A percentile compares a stretch with the other conserved stretches of the same genome.
These are phyloP conservation scores for Coniochaeta sp. DNA, from an alignment of 2,329 filamentous ascomycete genomes.

Conservation along the genomic window DNA sequence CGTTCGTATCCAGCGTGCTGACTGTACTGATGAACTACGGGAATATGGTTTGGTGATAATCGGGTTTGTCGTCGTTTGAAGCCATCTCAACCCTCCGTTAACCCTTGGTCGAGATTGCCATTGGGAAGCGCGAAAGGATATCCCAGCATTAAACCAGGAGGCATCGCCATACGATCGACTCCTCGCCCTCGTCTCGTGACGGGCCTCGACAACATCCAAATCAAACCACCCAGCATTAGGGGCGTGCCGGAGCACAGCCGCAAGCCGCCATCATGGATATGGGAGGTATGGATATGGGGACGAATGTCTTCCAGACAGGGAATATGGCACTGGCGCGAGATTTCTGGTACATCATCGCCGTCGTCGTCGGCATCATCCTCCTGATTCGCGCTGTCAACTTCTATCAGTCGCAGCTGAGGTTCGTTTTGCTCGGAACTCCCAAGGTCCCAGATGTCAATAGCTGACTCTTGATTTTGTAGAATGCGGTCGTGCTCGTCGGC, in stretches of 20 bases:
- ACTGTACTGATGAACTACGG: background rate
- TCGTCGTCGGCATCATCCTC: conserved; percentile 34
- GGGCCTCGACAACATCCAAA: background rate
- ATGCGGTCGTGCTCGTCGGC: conserved; percentile 35
- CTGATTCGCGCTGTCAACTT: conserved; percentile 34
- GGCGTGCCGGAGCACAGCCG: background rate
- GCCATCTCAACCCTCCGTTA: background rate
- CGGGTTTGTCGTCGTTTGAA: background rate
- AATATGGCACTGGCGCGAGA: conserved; percentile 45
- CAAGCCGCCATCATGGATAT: conserved; percentile 11
- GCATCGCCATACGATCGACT: background rate
- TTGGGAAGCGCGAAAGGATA: background rate
- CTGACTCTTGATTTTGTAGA: background rate
- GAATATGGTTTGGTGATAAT: background rate
- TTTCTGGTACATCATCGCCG: conserved; percentile 54
- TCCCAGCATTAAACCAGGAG: background rate
- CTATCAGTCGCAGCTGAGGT: conserved; percentile 35
- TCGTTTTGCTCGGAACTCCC: conserved; percentile 6
- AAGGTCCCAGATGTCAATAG: background rate
- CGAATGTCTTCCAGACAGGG: conserved; percentile 31
- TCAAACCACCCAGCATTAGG: background rate
- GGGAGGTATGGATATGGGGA: conserved; percentile 23
- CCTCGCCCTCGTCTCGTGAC: background rate
- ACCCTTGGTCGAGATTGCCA: background rate
- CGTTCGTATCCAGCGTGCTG: background rate